phyloP scores from a whole-genome alignment of 2,329 filamentous ascomycete species.

The Zymoseptoria tritici region DNA sequence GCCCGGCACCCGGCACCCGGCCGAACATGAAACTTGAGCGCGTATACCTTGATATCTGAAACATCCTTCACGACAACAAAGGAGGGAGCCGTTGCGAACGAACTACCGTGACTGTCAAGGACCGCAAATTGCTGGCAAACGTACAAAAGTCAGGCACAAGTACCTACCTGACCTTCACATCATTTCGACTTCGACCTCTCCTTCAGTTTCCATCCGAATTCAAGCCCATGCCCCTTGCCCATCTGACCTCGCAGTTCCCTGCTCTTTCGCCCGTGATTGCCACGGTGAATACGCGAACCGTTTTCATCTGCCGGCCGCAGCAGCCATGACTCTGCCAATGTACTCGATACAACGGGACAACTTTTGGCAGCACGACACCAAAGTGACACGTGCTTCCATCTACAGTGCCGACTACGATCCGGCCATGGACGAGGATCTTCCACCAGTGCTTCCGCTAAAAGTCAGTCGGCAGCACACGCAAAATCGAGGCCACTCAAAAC shows the following conservation, averaged over 20 bases:
- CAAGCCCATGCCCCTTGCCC: too few species aligned
- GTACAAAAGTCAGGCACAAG: too few species aligned
- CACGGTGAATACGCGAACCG: background rate
- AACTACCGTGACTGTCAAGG: background rate
- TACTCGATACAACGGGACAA: background rate
- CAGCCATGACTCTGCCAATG: background rate
- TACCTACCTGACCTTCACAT: too few species aligned
- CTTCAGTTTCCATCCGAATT: too few species aligned
- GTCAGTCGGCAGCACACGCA: background rate
- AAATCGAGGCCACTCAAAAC: conserved; percentile 14
- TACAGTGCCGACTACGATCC: conserved; percentile 30
- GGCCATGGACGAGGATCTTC: background rate
- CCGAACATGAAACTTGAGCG: background rate
- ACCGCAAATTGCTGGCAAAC: too few species aligned
- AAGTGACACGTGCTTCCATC: conserved; percentile 21
- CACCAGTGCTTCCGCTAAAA: background rate
- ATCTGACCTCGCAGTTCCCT: too few species aligned
- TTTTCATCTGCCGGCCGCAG: background rate
- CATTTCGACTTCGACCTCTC: too few species aligned
- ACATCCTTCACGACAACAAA: background rate
- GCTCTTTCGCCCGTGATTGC: background rate
- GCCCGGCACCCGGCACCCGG: too few species aligned
- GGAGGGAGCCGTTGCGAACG: background rate
- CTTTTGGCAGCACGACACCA: background rate
- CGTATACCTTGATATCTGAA: background rate